Evolutionary conservation across 139 green algal species (phyloP).

Genomic region (Nannochloris sp.): DNA sequence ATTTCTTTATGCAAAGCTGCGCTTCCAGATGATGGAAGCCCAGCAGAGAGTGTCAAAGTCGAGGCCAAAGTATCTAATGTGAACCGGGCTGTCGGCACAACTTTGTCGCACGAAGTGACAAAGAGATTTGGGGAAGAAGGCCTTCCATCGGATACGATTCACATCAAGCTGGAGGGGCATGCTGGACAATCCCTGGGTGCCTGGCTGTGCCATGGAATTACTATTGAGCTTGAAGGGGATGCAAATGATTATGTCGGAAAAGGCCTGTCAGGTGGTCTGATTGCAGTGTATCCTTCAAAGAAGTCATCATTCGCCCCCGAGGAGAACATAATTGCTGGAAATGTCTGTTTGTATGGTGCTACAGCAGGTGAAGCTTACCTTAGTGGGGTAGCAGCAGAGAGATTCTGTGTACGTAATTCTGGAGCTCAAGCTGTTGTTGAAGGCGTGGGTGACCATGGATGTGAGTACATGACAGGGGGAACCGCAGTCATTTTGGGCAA

Average conservation of each 20-base stretch:
- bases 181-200: constrained; percentile 83
- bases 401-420: constrained; percentile 81
- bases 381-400: constrained; percentile 79
- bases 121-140: constrained; percentile 69
- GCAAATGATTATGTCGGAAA: constrained; percentile 96
- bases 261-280: constrained; percentile 65
- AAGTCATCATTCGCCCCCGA: constrained; percentile 54
- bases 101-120: constrained; percentile 79
- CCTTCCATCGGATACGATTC: constrained; percentile 77
- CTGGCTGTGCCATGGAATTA: constrained; percentile 72
- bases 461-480: constrained; percentile 97
- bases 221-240: constrained; percentile 81
- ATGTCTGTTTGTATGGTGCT: constrained; percentile 90
- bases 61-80: constrained; percentile 74
- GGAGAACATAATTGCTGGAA: constrained; percentile 91
- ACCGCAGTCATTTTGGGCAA: constrained; percentile 74
- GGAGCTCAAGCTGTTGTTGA: constrained; percentile 85
- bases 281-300: constrained; percentile 69
- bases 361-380: constrained; percentile 82
- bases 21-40: constrained; percentile 13
- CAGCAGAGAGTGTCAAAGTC: constrained; percentile 50
- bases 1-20: constrained; percentile 61
- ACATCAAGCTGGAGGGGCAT: constrained; percentile 78
- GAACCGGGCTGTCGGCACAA: constrained; percentile 80
- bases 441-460: constrained; percentile 86